These are phyloP conservation scores for Paramecium pentaurelia DNA, from an alignment of 73 alveolate genomes.

Conservation along the genomic window DNA sequence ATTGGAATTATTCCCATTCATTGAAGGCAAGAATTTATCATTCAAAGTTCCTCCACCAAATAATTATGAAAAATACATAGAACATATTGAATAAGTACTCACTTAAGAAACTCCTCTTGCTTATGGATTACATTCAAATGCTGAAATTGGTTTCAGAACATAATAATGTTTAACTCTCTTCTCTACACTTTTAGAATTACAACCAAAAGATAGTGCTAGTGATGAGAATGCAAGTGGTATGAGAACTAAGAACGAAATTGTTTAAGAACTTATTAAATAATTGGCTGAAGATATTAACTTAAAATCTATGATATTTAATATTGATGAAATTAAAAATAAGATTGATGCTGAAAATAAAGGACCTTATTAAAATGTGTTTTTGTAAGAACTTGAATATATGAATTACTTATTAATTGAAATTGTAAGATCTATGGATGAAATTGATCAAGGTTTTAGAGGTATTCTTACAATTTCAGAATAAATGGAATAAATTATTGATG, in stretches of 20 bases:
- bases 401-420: conserved; percentile 85
- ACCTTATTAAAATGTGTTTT: conserved; percentile 94
- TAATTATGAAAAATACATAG: conserved; percentile 91
- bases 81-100: conserved; percentile 94
- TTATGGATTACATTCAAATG: conserved; percentile 99
- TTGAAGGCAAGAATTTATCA: conserved; percentile 94
- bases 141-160: conserved; percentile 99
- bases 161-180: conserved; percentile 86
- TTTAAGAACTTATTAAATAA: conserved; percentile 74
- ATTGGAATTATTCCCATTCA: conserved; percentile 99
- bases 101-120: conserved; percentile 98
- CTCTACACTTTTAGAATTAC: conserved; percentile 88
- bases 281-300: conserved; percentile 75
- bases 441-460: conserved; percentile 95
- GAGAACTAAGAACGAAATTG: conserved; percentile 81
- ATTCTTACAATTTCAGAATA: conserved; percentile 90
- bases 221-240: conserved; percentile 86
- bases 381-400: conserved; percentile 98
- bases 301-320: conserved; percentile 78
- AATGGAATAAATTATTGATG: conserved; percentile 92
- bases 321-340: conserved; percentile 85
- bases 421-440: conserved; percentile 87
- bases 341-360: conserved; percentile 91
- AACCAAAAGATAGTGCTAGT: conserved; percentile 92
- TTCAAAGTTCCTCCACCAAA: conserved; percentile 91